These are phyloP conservation scores for Apiospora rasikravindrae DNA, from an alignment of 2,329 filamentous ascomycete genomes.

Conservation along the genomic window DNA sequence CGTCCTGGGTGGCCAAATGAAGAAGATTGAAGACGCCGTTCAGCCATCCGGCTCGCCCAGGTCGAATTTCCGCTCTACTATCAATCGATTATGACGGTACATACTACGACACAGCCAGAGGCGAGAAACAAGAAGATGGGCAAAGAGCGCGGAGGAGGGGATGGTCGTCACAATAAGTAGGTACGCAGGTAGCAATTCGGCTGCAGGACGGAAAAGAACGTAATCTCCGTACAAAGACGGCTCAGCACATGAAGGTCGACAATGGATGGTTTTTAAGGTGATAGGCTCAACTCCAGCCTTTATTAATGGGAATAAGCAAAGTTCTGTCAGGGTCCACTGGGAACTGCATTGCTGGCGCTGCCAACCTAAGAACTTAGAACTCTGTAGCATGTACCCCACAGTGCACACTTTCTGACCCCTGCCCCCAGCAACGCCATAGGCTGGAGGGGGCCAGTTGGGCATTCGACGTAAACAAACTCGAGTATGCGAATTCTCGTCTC, in stretches of 20 bases:
- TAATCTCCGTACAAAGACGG: conserved; percentile 3
- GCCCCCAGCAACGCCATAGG: conserved; percentile 11
- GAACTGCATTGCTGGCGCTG: neutral
- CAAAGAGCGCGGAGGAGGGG: neutral
- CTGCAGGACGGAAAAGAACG: neutral
- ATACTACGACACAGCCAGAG: conserved; percentile 23
- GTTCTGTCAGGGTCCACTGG: conserved; percentile 14
- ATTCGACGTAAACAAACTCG: neutral
- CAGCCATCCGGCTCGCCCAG: conserved; percentile 27
- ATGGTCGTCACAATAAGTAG: neutral
- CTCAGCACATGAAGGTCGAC: neutral
- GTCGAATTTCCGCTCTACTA: conserved; percentile 21
- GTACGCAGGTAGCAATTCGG: neutral
- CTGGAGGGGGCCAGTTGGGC: neutral
- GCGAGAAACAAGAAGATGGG: conserved; percentile 9
- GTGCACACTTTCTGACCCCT: neutral
- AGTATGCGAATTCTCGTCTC: conserved; percentile 6
- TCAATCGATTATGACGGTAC: conserved; percentile 18
- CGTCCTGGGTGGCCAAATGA: conserved; percentile 26
- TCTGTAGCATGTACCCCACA: neutral
- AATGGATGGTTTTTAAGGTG: conserved; percentile 5
- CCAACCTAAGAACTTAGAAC: too few species aligned
- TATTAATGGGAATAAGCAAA: conserved; percentile 16
- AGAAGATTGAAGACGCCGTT: conserved; percentile 22
- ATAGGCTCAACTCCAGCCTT: conserved; percentile 9